These are phyloP conservation scores for Pulchroboletus neoregius DNA, from an alignment of 1,284 basidiomycete genomes.

Conservation along the genomic window DNA sequence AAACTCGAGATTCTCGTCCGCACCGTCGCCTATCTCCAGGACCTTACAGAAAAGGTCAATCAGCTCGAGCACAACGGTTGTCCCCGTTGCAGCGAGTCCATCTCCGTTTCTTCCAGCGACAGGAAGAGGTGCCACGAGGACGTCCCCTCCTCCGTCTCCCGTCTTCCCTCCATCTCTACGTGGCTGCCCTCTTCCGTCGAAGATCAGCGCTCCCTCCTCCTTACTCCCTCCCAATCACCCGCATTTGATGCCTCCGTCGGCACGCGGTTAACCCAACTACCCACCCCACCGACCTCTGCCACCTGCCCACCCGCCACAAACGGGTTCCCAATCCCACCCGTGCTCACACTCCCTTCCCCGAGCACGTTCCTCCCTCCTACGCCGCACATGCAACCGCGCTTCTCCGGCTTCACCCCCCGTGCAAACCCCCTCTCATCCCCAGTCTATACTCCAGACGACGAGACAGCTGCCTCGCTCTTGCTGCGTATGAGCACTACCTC, in stretches of 20 bases:
- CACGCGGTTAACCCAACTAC: slow-evolving; percentile 34
- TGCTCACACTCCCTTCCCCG: slow-evolving; percentile 40
- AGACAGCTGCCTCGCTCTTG: slow-evolving; percentile 62
- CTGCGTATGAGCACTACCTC: slow-evolving; percentile 52
- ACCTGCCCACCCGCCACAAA: slow-evolving; percentile 31
- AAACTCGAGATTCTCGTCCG: slow-evolving; percentile 77
- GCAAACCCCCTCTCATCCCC: slow-evolving; percentile 29
- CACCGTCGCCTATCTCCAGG: slow-evolving; percentile 66
- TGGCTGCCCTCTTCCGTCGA: slow-evolving; percentile 41
- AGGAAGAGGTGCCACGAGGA: slow-evolving; percentile 2
- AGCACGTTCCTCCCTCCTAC: slow-evolving; percentile 14
- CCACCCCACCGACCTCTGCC: slow-evolving; percentile 44
- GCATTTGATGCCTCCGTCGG: slow-evolving; percentile 4
- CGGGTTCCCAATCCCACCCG: slow-evolving; percentile 29
- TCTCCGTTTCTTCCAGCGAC: slow-evolving; percentile 7
- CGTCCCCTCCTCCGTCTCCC: slow-evolving; percentile 23
- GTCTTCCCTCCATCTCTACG: slow-evolving; percentile 45
- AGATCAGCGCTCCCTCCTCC: slow-evolving; percentile 32
- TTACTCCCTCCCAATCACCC: slow-evolving; percentile 26
- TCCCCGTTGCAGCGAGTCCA: slow-evolving; percentile 29
- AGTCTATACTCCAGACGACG: slow-evolving; percentile 62
- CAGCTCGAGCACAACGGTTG: slow-evolving; percentile 41
- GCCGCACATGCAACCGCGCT: slow-evolving; percentile 25
- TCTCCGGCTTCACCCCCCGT: slow-evolving; percentile 25
- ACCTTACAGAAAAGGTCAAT: slow-evolving; percentile 50